Percentiles rank a stretch among this genome's conserved stretches.
phyloP scores from a whole-genome alignment of 371 early-diverging fungal genomes.

The Apophysomyces sp. region DNA sequence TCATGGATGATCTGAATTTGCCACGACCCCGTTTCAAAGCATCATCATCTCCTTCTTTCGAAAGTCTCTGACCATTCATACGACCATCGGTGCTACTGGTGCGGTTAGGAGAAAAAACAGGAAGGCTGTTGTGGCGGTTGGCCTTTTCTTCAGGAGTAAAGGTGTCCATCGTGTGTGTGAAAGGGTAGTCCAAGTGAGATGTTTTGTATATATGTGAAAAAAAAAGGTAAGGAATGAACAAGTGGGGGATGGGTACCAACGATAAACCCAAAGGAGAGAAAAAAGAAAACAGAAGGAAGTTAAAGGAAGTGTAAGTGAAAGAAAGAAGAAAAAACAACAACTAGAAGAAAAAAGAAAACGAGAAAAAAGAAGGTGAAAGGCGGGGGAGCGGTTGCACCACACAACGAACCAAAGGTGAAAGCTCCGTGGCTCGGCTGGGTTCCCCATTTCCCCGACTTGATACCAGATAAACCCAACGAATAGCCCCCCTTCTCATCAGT shows the following conservation, averaged over 20 bases:
- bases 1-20: not conserved
- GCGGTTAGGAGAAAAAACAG: not conserved
- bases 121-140: not conserved
- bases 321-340: not conserved
- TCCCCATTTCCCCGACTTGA: too few relatives aligned
- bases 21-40: not conserved
- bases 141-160: not conserved
- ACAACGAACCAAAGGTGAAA: not conserved
- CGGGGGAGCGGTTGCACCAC: not conserved
- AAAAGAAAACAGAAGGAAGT: not conserved
- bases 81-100: not conserved
- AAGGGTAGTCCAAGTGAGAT: not conserved
- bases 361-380: not conserved
- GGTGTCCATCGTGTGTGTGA: not conserved
- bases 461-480: too few relatives aligned
- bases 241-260: not conserved
- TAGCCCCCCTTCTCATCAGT: too few relatives aligned
- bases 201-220: not conserved
- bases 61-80: not conserved
- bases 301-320: not conserved
- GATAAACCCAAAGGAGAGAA: not conserved
- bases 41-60: constrained; percentile 1
- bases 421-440: not conserved
- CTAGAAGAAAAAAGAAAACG: not conserved
- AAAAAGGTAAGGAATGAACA: not conserved